Evolutionary conservation across 495 filamentous ascomycete genomes (phyloP), one percentile per base, ranked within the genome.

Genomic region (Staphylotrichum tortipilum): DNA sequence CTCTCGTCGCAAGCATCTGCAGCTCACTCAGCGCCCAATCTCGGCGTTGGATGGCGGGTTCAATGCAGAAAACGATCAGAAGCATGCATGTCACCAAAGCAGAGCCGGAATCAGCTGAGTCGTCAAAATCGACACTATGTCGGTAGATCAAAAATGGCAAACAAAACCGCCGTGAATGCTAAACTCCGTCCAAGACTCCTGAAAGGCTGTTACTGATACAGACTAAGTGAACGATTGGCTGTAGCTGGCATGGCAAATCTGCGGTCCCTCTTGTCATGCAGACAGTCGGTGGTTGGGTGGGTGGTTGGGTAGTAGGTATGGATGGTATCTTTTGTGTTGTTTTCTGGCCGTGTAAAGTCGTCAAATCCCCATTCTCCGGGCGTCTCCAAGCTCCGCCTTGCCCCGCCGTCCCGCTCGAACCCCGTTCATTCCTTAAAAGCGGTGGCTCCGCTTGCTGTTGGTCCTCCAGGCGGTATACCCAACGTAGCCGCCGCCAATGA

Each of bases 401-500:
- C n/a, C n/a, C n/a, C n/a, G n/a, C n/a, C n/a, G n/a, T n/a, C n/a
- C n/a, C n/a, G n/a, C n/a, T n/a, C n/a, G n/a, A n/a, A n/a, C n/a
- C n/a, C n/a, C n/a, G n/a, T n/a, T n/a, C 7, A 14, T 17, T 22
- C 11, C 43, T 74, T 66, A 98, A 62, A 95, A 98, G 55, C 92
- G 77, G 53, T 89, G 88, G 44, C 75, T 80, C 59, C 81, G 78
- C 67, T 80, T 78, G 65, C 79, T 80, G 78, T 76, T 68, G 34
- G 71, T 38, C 53, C 90, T 79, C 63, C 85, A 98, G 39, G 83
- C 75, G 8, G 88, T 94, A 57, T 73, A 97, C 9, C 89, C 91
- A 21, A 86, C 82, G 69, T 96, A 98, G 3, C 56, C 84, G 48
- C 84, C 89, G 6, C 70, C 82, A 47, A 83, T 50, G 24, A 78